Percentiles rank a stretch among this genome's conserved stretches.
phyloP scores from a whole-genome alignment of 2,329 filamentous ascomycete species.

The Arthrinium puccinioides region DNA sequence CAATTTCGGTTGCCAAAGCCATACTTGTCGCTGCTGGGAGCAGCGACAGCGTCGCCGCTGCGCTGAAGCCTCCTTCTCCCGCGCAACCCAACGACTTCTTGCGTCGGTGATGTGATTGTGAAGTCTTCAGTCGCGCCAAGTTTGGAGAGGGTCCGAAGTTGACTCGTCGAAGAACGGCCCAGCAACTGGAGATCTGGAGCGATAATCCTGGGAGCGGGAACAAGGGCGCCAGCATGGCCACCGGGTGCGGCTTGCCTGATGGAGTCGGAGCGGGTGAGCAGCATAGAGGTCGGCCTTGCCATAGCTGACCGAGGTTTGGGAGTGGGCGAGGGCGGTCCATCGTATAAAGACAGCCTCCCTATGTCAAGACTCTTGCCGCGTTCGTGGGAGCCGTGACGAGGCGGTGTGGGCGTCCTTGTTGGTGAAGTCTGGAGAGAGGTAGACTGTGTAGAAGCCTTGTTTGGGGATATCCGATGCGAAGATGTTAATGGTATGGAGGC shows the following conservation, averaged over 20 bases:
- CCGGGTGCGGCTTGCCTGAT: constrained; percentile 30
- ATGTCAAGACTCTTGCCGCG: constrained; percentile 48
- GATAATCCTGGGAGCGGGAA: too few relatives aligned
- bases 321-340: constrained; percentile 27
- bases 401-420: constrained; percentile 20
- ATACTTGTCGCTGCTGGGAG: constrained; percentile 44
- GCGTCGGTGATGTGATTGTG: constrained; percentile 65
- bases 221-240: too few relatives aligned
- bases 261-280: constrained; percentile 51
- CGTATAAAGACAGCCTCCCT: constrained; percentile 24
- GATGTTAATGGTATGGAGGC: constrained; percentile 18
- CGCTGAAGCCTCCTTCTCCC: constrained; percentile 79
- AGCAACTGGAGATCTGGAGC: constrained; percentile 73
- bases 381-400: constrained; percentile 37
- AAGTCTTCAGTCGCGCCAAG: constrained; percentile 75
- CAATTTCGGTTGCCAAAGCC: constrained; percentile 81
- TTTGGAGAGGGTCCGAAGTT: constrained; percentile 80
- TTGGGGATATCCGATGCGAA: constrained; percentile 24
- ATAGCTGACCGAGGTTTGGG: constrained; percentile 14
- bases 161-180: constrained; percentile 81
- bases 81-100: constrained; percentile 82
- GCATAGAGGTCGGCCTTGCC: constrained; percentile 52
- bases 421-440: constrained; percentile 22
- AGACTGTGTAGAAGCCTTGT: constrained; percentile 12
- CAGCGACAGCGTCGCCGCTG: constrained; percentile 43